Percentiles rank a stretch among this genome's conserved stretches.
phyloP scores from a whole-genome alignment of 768 basidiomycete genomes.

The Tylopilus subfusipes region DNA sequence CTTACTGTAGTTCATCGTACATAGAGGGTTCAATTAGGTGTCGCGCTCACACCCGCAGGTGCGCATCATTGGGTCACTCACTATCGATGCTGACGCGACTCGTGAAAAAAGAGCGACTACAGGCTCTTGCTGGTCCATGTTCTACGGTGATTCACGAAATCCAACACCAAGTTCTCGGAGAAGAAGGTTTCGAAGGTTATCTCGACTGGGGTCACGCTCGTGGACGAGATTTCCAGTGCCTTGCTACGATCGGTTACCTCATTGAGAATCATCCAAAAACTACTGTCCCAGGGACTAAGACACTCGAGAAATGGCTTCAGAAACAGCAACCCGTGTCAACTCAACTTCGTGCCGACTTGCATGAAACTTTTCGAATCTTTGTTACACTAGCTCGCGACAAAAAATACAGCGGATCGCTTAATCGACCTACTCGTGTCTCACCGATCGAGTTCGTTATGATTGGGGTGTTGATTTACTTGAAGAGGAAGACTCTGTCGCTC shows the following conservation, averaged over 20 bases:
- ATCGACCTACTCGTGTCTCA: constrained; percentile 35
- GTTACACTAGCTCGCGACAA: constrained; percentile 33
- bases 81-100: not conserved
- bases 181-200: constrained; percentile 36
- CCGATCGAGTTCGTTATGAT: constrained; percentile 47
- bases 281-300: constrained; percentile 22
- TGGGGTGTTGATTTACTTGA: constrained; percentile 38
- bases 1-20: not conserved
- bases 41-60: constrained; percentile 50
- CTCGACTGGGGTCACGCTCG: constrained; percentile 43
- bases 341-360: constrained; percentile 26
- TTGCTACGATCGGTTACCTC: constrained; percentile 36
- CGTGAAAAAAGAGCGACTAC: constrained; percentile 41
- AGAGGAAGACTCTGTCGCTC: constrained; percentile 32
- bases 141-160: constrained; percentile 42
- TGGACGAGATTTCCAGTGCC: constrained; percentile 45
- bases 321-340: constrained; percentile 24
- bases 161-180: constrained; percentile 34
- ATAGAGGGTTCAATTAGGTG: constrained; percentile 51
- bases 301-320: constrained; percentile 39
- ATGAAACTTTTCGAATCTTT: constrained; percentile 35
- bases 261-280: constrained; percentile 32
- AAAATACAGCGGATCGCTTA: constrained; percentile 31
- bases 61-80: constrained; percentile 3
- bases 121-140: constrained; percentile 47